Evolutionary conservation across 805 yeast genomes (phyloP), one percentile per base, ranked within the genome.

Genomic region (Ogataea pini): DNA sequence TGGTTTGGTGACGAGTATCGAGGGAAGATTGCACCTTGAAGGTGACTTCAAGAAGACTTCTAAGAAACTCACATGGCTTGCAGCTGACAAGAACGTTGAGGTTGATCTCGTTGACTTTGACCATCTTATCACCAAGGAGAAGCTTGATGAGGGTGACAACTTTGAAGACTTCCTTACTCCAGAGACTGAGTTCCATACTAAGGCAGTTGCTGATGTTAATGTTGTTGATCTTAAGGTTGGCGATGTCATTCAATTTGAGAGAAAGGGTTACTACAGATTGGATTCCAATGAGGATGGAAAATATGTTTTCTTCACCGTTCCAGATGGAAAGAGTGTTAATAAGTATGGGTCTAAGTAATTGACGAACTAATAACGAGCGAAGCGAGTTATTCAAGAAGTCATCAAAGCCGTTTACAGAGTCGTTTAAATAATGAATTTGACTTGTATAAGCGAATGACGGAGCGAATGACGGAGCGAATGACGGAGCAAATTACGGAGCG

Each of bases 31-130:
- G 61, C 86, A 92, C 69, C 78, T 92, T 64, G 97, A 88, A 57
- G 98, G 98, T 72, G 98, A 92, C 69, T 92, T 91, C 89, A 86
- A 87, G 72, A 92, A 90, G 75, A 92, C 98, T 45, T 88, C 89
- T 58, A 89, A 89, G 82, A 92, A 92, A 71, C 70, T 92, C 52
- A 91, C 96, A 41, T 92, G 98, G 98, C 79, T 92, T 65, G 94
- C 97, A 47, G 84, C 96, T 40, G 73, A 72, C 22, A 91, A 89
- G 62, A 79, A 76, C 54, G 83, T 81, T 48, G 75, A 79, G 42
- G 89, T 87, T 58, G 91, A 88, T 48, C 76, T 92, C 55, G 87
- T 87, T 54, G 96, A 89, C 70, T 92, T 92, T 62, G 98, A 92
- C 69, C 97, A 91, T 63, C 82, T 92, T 65, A 88, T 92, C 73